Evolutionary conservation across 1,284 basidiomycete genomes (phyloP).

Genomic region (Microstroma glucosiphilum): DNA sequence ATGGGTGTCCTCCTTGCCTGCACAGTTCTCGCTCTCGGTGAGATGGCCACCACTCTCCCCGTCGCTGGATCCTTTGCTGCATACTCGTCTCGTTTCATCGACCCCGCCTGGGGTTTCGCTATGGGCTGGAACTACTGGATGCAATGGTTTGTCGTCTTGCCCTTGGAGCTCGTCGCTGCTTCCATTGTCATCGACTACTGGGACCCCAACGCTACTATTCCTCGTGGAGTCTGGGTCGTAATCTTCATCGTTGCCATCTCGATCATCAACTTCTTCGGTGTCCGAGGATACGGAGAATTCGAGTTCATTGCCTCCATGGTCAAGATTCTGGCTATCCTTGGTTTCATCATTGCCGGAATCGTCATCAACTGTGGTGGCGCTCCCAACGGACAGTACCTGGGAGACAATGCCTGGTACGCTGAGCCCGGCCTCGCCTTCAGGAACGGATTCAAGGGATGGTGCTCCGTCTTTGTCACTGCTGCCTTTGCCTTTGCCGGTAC

Average conservation of each 20-base stretch:
- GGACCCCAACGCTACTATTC: conserved; percentile 30
- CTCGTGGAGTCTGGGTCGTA: conserved; percentile 38
- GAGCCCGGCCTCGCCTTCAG: conserved; percentile 35
- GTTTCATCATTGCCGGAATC: conserved; percentile 45
- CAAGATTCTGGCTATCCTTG: conserved; percentile 45
- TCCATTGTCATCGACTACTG: conserved; percentile 44
- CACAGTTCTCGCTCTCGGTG: conserved; percentile 49
- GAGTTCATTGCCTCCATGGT: conserved; percentile 40
- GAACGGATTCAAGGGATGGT: conserved; percentile 49
- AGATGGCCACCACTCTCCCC: conserved; percentile 36
- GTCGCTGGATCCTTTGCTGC: conserved; percentile 39
- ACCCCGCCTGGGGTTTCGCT: conserved; percentile 42
- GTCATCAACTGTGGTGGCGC: conserved; percentile 45
- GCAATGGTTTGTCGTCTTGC: conserved; percentile 45
- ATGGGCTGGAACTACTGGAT: conserved; percentile 48
- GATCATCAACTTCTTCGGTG: conserved; percentile 46
- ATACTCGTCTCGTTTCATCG: conserved; percentile 40
- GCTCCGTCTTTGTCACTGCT: conserved; percentile 42
- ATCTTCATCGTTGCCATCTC: conserved; percentile 35
- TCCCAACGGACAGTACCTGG: conserved; percentile 33
- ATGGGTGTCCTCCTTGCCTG: conserved; percentile 49
- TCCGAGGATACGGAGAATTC: conserved; percentile 45
- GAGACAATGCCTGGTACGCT: conserved; percentile 37
- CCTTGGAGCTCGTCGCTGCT: conserved; percentile 43
- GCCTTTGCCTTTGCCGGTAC: conserved; percentile 48